Evolutionary conservation across 2,329 filamentous ascomycete genomes (phyloP), one percentile per base, ranked within the genome.

Genomic region (Paraphoma chrysanthemicola): DNA sequence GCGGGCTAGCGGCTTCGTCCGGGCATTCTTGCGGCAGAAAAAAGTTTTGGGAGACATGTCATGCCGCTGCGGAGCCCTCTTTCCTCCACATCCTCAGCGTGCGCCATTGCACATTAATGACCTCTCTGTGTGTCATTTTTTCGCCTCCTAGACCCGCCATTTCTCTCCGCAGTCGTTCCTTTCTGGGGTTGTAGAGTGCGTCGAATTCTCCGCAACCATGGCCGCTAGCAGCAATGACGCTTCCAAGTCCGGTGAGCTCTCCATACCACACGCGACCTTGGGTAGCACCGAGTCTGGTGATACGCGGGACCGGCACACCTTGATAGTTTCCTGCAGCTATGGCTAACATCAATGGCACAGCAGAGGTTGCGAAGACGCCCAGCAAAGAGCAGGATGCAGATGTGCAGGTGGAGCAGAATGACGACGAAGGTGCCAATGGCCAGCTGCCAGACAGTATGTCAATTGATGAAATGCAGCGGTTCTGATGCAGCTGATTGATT

Each of bases 171-270:
- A 57, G 56, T 64, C 60, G 60, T 64, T 62, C 57, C 50, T 65
- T 61, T 49, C 57, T 50, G 51, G 53, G 45, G 50, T 58, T 59
- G 59, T 63, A 66, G 53, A 59, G 48, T 53, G 52, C 49, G 43
- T 42, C 44, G 45, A 47, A 44, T 51, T 54, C 38, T 33, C 54
- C 50, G 60, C 58, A 60, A 63, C 51, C 63, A 77, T 77, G 74
- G 69, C 74, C 61, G 66, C 70, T 48, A 66, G 54, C 61, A 72
- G 60, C 57, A 69, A 75, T 75, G 74, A 77, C 71, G 74, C 72
- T 66, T 70, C 69, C 63, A 74, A 69, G 54, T 62, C 71, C 67
- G 73, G 75, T 77, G 66, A 70, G 74, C 65, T 60, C 44, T 39
- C 60, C 62, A 53, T 42, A 52, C 59, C 56, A 52, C 51, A 59